phyloP scores from a whole-genome alignment of 805 yeast genomes.

The Clavispora carvajalis region DNA sequence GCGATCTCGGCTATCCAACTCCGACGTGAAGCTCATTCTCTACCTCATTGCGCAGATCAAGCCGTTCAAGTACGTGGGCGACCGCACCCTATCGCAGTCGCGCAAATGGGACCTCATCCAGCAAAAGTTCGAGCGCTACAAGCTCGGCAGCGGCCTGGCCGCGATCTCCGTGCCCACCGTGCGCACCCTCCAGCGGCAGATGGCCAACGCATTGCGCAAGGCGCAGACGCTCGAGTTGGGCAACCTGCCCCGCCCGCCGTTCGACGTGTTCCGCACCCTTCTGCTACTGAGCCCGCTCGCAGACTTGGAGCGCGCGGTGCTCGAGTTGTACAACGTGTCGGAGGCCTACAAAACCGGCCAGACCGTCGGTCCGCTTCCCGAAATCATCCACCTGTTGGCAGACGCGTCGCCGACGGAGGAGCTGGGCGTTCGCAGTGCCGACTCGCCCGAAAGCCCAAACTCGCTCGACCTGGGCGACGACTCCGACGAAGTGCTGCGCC shows the following conservation, averaged over 20 bases:
- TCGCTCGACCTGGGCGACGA: conserved; percentile 16
- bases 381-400: neutral
- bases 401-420: neutral
- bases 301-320: conserved; percentile 25
- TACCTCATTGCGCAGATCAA: conserved; percentile 25
- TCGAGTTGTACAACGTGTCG: conserved; percentile 26
- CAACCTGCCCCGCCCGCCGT: conserved; percentile 1
- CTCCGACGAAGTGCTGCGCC: neutral
- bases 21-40: conserved; percentile 27
- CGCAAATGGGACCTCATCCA: conserved; percentile 34
- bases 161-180: conserved; percentile 26
- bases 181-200: conserved; percentile 33
- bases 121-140: conserved; percentile 17
- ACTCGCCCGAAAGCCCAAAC: conserved; percentile 3
- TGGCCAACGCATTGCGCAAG: conserved; percentile 28
- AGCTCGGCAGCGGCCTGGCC: conserved; percentile 5
- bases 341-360: conserved; percentile 25
- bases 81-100: conserved; percentile 27
- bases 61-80: conserved; percentile 35
- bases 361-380: conserved; percentile 3
- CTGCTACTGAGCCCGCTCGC: conserved; percentile 15
- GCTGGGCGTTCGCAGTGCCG: neutral
- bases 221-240: conserved; percentile 11
- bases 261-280: conserved; percentile 5
- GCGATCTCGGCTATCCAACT: conserved; percentile 22